These are phyloP conservation scores for Liquidambar formosana DNA, from an alignment of 164 flowering plant genomes.

Conservation along the genomic window DNA sequence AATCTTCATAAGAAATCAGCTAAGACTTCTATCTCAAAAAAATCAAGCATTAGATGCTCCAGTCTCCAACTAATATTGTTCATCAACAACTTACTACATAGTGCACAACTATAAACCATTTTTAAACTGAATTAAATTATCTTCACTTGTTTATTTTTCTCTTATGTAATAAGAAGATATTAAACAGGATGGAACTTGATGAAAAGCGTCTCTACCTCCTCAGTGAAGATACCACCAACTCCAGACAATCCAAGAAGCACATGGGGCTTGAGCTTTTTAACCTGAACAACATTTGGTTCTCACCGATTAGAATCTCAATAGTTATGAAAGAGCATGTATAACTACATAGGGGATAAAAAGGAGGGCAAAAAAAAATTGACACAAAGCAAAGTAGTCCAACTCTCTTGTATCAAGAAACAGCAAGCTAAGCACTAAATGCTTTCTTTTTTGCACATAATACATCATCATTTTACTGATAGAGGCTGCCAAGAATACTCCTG, in stretches of 20 bases:
- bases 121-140: background rate
- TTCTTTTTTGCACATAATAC: background rate
- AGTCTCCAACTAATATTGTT: background rate
- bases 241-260: constrained; percentile 95
- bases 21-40: background rate
- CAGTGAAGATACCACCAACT: constrained; percentile 87
- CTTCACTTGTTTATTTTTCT: background rate
- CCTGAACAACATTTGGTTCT: constrained; percentile 42
- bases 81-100: background rate
- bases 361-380: too few relatives aligned
- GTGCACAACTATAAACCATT: background rate
- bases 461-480: background rate
- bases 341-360: background rate
- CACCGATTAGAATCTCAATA: constrained; percentile 4
- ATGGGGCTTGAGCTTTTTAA: constrained; percentile 85
- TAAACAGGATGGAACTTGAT: background rate
- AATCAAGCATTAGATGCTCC: background rate
- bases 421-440: background rate
- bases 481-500: background rate
- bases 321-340: background rate
- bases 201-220: constrained; percentile 52
- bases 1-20: background rate
- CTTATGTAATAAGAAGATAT: background rate
- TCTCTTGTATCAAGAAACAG: background rate
- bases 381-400: background rate